These are phyloP conservation scores for Paracoccidioides brasiliensis DNA, from an alignment of 2,329 filamentous ascomycete genomes.

Conservation along the genomic window DNA sequence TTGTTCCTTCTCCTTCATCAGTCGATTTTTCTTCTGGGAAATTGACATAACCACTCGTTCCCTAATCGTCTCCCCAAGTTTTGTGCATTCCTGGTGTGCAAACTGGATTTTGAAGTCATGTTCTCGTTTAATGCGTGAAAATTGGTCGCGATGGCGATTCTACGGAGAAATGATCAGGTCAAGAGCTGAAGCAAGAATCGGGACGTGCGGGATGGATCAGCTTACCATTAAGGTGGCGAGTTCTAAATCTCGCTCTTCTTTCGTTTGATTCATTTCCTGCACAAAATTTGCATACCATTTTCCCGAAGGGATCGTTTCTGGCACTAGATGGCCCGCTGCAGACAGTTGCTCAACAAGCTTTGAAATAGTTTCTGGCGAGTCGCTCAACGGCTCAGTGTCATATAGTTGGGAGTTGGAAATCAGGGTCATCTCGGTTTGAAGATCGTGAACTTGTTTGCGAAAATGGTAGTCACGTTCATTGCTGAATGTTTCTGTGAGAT, in stretches of 20 bases:
- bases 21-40: constrained; percentile 42
- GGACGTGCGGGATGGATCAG: constrained; percentile 5
- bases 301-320: constrained; percentile 57
- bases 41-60: constrained; percentile 48
- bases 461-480: constrained; percentile 74
- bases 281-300: constrained; percentile 77
- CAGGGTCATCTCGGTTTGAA: constrained; percentile 81
- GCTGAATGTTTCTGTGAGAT: constrained; percentile 64
- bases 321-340: constrained; percentile 49
- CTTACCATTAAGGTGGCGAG: constrained; percentile 69
- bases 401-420: constrained; percentile 80
- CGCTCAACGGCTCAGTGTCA: constrained; percentile 53
- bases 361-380: constrained; percentile 51
- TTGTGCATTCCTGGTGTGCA: constrained; percentile 49
- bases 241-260: constrained; percentile 76
- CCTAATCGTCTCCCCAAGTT: constrained; percentile 45
- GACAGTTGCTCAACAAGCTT: constrained; percentile 47
- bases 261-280: constrained; percentile 70
- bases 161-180: constrained; percentile 18
- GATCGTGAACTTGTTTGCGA: constrained; percentile 74
- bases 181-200: neutral
- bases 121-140: constrained; percentile 43
- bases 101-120: constrained; percentile 48
- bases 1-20: constrained; percentile 54
- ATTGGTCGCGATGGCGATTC: constrained; percentile 44